Conservation (phyloP, 177 flowering plant species). For the Vitis hybrid region DNA sequence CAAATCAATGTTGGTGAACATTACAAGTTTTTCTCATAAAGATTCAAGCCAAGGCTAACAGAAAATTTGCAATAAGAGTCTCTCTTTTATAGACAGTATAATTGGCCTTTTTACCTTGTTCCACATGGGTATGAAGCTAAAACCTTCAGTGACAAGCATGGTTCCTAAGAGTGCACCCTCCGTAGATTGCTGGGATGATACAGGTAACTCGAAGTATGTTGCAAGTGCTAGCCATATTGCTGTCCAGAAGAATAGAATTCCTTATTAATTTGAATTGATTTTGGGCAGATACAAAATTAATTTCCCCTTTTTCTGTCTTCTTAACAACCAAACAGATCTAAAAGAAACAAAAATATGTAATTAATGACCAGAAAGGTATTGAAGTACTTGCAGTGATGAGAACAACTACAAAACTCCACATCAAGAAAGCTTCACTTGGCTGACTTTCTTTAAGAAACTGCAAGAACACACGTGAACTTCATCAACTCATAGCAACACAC, state of each 20-base stretch:
- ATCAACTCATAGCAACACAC: not conserved
- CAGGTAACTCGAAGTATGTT: constrained; percentile 29
- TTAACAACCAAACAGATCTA: no score
- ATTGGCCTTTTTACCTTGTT: constrained; percentile 16
- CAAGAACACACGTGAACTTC: constrained; percentile 2
- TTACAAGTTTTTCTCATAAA: no score
- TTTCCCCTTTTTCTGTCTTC: no score
- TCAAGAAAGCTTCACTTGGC: constrained; percentile 29
- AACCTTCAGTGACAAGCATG: constrained; percentile 22
- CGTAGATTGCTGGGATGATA: constrained; percentile 32
- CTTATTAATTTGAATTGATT: no score
- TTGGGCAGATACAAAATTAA: no score
- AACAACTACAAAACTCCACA: constrained; percentile 33
- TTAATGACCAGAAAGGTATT: not conserved
- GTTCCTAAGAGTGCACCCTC: constrained; percentile 32
- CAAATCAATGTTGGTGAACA: no score
- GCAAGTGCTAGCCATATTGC: constrained; percentile 34
- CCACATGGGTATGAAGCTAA: constrained; percentile 12
- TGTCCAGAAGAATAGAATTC: constrained; percentile 3
- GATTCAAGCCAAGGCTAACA: no score
- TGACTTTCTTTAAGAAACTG: constrained; percentile 27
- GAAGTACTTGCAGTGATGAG: constrained; percentile 31
- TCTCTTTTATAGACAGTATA: no score
- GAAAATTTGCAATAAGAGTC: no score
- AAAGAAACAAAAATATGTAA: no score